Base-by-base conservation (phyloP, 371 early-diverging fungal genomes). In the Blakeslea trispora region DNA sequence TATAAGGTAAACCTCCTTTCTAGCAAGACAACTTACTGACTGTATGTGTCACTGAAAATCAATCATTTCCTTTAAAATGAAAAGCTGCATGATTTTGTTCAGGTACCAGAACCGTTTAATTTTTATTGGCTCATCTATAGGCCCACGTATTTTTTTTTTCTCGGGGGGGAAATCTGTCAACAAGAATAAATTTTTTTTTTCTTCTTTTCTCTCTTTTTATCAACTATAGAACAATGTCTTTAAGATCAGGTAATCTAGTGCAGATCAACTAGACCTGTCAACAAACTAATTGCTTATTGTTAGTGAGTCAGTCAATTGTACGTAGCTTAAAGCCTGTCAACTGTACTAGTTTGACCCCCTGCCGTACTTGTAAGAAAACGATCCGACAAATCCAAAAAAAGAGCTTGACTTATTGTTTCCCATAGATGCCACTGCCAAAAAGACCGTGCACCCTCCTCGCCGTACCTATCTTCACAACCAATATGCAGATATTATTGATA, bases 401-500 rank as follows among this genome's bases (percentile, higher is more conserved):
- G 31, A 15, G 3, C n/a, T 15, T n/a, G 11, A 28, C 15, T 45
- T 45, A n/a, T 54, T 17, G 32, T 35, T n/a, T 41, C n/a, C 23
- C 17, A 40, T 59, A 79, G 75, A 72, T 39, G 74, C 75, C 44
- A 79, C 75, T 5, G 55, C 48, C 15, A 64, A 64, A 23, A 62
- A 64, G 41, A 21, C 39, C 23, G 63, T 64, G 19, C 74, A 75
- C 32, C 76, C 76, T 52, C 79, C 80, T 19, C 64, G 75, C 40
- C 80, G 80, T 53, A 67, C 68, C 2, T 86, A 75, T 47, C 70
- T 83, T 22, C 72, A 81, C 54, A 66, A 82, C 41, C 64, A 77
- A 55, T 86, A 86, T 60, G 53, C 68, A 28, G 57, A 73, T 7
- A 62, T 82, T 34, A 51, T 86, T 31, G 57, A 72, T 23, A 62